These are phyloP conservation scores for Dactylonectria macrodidyma DNA, from an alignment of 2,329 filamentous ascomycete species.

Conservation along the genomic window DNA sequence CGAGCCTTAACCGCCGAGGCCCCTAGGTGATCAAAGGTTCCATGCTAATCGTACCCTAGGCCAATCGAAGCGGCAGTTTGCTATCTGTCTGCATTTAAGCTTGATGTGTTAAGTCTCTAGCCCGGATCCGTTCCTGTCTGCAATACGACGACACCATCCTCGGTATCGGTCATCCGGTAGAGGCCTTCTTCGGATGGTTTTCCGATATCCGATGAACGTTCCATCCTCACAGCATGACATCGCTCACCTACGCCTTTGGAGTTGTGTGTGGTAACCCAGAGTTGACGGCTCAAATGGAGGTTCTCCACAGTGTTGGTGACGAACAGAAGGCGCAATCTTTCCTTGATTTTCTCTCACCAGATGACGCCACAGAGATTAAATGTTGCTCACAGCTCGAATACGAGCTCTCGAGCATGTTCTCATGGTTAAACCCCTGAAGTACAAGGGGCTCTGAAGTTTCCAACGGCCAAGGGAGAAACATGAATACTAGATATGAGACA, in stretches of 20 bases:
- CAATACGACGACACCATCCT: not conserved
- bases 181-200: not conserved
- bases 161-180: not conserved
- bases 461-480: too few relatives aligned
- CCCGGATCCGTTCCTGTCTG: not conserved
- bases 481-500: too few relatives aligned
- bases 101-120: not conserved
- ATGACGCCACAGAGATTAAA: too few relatives aligned
- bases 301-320: too few relatives aligned
- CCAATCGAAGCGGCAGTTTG: not conserved
- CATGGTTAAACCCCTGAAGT: too few relatives aligned
- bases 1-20: not conserved
- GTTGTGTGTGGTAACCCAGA: too few relatives aligned
- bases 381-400: too few relatives aligned
- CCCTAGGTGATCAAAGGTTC: not conserved
- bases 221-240: not conserved
- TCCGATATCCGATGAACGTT: not conserved
- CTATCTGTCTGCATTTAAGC: not conserved
- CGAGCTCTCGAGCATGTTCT: too few relatives aligned
- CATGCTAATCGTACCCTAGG: not conserved
- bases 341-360: too few relatives aligned
- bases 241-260: not conserved
- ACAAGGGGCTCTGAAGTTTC: too few relatives aligned
- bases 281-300: too few relatives aligned
- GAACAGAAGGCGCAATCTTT: too few relatives aligned